Base-by-base conservation (phyloP, 2,329 filamentous ascomycete species). In the Hypoxylon sp. region DNA sequence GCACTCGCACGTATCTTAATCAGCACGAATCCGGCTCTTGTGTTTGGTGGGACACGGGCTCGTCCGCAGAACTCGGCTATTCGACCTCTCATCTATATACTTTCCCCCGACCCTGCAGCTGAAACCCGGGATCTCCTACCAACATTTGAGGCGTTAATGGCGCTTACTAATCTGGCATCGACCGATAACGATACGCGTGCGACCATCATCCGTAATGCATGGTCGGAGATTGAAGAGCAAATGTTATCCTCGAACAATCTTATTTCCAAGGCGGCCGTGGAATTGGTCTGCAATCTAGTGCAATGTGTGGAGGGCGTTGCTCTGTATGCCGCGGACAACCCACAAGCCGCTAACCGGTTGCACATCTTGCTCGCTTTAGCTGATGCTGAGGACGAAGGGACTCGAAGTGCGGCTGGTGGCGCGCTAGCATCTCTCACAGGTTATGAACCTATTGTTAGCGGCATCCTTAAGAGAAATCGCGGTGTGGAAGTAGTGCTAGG, bases 121-220 rank as follows among this genome's bases (percentile, higher is more conserved):
- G 88, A 90, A 50, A 88, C 88, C 1, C 88, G 91, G 56, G 92
- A 97, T 78, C 87, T 98, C 13, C 86, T 99, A 0, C 94, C 96
- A 0, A 90, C 92, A 0, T 99, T 98, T 73, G 96, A 99, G 80
- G 87, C 92, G 0, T 86, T 99, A 7, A 91, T 98, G 79, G 95
- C 96, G 0, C 87, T 99, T 37, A 98, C 96, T 0, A 99, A 99
- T 74, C 87, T 99, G 6, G 96, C 95, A 0, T 97, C 93, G 0
- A 88, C 91, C 11, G 91, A 94, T 58, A 87, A 91, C 35, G 87
- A 89, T 5, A 86, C 88, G 5, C 87, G 91, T 48, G 84, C 87
- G 37, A 84, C 86, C 15, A 94, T 97, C 54, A 89, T 97, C 37
- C 89, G 92, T 8, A 83, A 87, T 3, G 89, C 91, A 0, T 97